Percentiles rank a stretch among this genome's conserved stretches.
Evolutionary conservation across 371 early-diverging fungal genomes (phyloP).

Genomic region (Mortierella polycephala): DNA sequence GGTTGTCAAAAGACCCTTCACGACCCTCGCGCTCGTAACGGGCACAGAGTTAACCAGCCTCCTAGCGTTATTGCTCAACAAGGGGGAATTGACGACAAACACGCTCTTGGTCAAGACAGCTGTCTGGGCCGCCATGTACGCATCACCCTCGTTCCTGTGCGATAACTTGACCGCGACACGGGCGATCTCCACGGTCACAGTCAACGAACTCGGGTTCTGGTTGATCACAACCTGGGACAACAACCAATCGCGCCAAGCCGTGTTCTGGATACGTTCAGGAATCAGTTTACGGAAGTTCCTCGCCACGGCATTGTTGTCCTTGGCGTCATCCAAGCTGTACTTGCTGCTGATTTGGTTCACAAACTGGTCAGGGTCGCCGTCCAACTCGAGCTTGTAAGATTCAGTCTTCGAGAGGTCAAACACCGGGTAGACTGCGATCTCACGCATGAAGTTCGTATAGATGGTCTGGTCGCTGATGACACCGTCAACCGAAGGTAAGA

Average conservation of each 20-base stretch:
- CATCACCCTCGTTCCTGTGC: background rate
- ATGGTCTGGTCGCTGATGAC: background rate
- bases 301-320: background rate
- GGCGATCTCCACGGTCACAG: slow-evolving; percentile 11
- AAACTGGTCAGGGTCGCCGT: background rate
- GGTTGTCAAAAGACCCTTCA: background rate
- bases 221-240: slow-evolving; percentile 12
- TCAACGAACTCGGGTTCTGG: background rate
- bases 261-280: slow-evolving; percentile 3
- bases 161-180: background rate
- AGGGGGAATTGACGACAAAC: background rate
- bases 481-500: background rate
- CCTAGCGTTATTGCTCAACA: background rate
- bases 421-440: background rate
- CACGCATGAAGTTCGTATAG: background rate
- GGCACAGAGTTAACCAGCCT: background rate
- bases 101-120: background rate
- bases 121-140: background rate
- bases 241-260: slow-evolving; percentile 6
- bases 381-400: background rate
- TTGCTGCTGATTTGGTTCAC: background rate
- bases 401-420: background rate
- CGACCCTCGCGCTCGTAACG: background rate
- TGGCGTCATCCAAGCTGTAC: background rate
- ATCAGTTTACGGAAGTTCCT: slow-evolving; percentile 8